Evolutionary conservation across 257 asterid genomes (phyloP), one percentile per base, ranked within the genome.

Genomic region (Hygrophila difformis): DNA sequence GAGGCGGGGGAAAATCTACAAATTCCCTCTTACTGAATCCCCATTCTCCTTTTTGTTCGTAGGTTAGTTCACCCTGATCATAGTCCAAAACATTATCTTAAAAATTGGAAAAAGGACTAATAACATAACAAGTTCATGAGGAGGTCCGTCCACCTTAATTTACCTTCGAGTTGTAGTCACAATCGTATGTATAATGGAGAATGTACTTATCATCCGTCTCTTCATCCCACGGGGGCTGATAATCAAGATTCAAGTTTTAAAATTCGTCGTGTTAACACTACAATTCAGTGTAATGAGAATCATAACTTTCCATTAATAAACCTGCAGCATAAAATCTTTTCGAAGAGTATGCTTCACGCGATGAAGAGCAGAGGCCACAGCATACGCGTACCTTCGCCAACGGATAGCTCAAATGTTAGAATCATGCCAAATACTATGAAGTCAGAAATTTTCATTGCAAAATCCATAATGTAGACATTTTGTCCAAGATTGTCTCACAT

Each of bases 191-290:
- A 51, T 48, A 82, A 51, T 82, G 89, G 40, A 82, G 71, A 55
- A 78, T 82, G 47, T 49, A 78, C 53, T 53, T 75, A 36, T 68
- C 62, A 19, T 53, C 20, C 5, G 67, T 73, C 54, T 61, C 77
- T 65, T 53, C 12, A 47, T 82, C 93, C 78, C 78, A 78, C 2
- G 93, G 93, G 22, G 93, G 86, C 93, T 82, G 82, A 26, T 3
- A 26, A 26, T 5, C 8, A 8, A 26, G 31, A 8, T 8, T 26
- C 31, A 0, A 26, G 8, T 5, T 26, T 26, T 3, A 1, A 61
- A 48, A 64, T 49, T 19, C 14, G 47, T 55, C 59, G 12, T 35
- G 15, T 3, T 22, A 46, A 35, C 8, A 19, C 8, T 5, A 13
- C 39, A 18, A 31, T 29, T 8, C 3, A 44, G 14, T 8, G 3